These are phyloP conservation scores for Ophiostoma ips DNA, from an alignment of 2,329 filamentous ascomycete species.

Conservation along the genomic window DNA sequence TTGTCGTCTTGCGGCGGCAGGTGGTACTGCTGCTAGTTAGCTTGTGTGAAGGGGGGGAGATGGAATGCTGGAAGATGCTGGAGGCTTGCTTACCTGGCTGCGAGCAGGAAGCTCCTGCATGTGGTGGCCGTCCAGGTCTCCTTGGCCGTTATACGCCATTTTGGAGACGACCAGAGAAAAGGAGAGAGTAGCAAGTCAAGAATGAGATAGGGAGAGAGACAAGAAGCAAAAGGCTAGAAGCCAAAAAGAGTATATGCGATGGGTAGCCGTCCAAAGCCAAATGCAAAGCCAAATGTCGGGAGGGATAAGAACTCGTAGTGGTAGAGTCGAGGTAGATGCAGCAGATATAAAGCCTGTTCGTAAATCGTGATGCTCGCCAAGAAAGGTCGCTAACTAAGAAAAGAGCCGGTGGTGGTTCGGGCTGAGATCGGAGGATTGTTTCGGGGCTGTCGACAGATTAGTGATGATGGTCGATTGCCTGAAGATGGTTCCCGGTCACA, in stretches of 20 bases:
- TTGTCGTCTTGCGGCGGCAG: slow-evolving; percentile 42
- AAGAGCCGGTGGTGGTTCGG: background rate
- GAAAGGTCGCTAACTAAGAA: background rate
- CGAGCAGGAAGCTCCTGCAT: slow-evolving; percentile 52
- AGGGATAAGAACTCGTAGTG: too few species aligned
- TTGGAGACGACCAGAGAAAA: background rate
- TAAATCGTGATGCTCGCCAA: slow-evolving; percentile 7
- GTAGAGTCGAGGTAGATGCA: too few species aligned
- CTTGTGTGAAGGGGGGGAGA: background rate
- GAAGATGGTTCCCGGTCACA: background rate
- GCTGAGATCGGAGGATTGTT: slow-evolving; percentile 3
- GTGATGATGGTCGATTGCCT: background rate
- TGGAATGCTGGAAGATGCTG: background rate
- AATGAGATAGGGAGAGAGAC: background rate
- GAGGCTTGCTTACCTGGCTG: slow-evolving; percentile 33
- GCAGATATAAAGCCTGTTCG: background rate
- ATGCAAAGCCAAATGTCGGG: too few species aligned
- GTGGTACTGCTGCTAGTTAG: slow-evolving; percentile 34
- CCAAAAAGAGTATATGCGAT: too few species aligned
- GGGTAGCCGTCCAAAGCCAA: too few species aligned
- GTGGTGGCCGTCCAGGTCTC: slow-evolving; percentile 47
- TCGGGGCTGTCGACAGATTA: background rate
- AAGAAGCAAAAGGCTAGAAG: slow-evolving; percentile 1
- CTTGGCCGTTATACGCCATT: slow-evolving; percentile 14
- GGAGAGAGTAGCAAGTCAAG: background rate